These are phyloP conservation scores for Gossypium laxum DNA, from an alignment of 441 rosid genomes.

Conservation along the genomic window DNA sequence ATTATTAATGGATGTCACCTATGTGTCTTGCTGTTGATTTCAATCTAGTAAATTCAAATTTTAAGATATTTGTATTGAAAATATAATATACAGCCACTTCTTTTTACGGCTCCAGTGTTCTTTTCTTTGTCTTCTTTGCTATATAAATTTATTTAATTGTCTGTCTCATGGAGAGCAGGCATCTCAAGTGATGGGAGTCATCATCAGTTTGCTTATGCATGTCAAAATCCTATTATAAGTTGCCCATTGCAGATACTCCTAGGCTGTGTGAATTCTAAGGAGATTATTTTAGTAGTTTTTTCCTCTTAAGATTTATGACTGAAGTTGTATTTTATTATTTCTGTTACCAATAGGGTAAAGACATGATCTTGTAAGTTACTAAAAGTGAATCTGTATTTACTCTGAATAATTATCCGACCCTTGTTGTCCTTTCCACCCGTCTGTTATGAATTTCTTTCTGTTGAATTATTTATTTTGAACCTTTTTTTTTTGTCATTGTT, in stretches of 20 bases:
- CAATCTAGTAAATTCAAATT: neutral
- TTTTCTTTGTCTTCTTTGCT: neutral
- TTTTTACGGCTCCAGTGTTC: neutral
- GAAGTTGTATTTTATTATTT: neutral
- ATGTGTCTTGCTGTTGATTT: neutral
- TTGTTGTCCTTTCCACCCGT: neutral
- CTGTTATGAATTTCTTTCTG: neutral
- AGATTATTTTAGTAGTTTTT: conserved; percentile 1
- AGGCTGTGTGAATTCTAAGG: neutral
- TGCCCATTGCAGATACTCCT: neutral
- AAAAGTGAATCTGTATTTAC: neutral
- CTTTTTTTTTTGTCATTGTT: neutral
- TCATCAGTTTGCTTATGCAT: neutral
- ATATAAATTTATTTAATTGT: neutral
- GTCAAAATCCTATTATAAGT: neutral
- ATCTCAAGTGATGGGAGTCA: neutral
- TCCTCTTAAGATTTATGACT: neutral
- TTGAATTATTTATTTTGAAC: neutral
- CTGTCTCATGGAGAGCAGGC: neutral
- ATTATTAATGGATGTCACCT: neutral
- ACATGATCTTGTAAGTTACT: neutral
- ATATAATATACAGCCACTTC: neutral
- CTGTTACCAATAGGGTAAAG: neutral
- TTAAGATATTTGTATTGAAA: neutral
- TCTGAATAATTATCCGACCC: neutral